Base-by-base conservation (phyloP, 225 moss, liverwort and hornwort genomes). In the Lunularia cruciata region DNA sequence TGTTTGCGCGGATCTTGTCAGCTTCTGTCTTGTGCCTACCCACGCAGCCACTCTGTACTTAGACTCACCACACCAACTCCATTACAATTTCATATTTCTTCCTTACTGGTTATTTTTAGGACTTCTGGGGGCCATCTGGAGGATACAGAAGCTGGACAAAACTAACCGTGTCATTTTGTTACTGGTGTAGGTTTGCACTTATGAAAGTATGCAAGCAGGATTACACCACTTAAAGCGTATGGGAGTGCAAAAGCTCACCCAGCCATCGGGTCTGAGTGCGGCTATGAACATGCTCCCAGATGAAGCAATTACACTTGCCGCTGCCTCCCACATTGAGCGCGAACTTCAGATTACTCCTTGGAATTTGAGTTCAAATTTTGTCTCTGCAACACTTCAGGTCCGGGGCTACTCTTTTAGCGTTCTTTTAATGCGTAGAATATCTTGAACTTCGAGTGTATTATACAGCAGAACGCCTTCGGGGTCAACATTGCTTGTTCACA, bases 171-270 rank as follows among this genome's bases (percentile, higher is more conserved):
- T 43, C 16, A 6, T 26, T 63, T 47, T 47, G 61, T 11, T 32
- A 19, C 20, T 48, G 16, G 54, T 51, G 63, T 59, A 91, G 90
- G 90, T 91, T n/a, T 98, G 98, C 80, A 82, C 93, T 34, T 98
- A 93, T 48, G 98, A 98, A 71, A 98, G 98, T 75, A 98, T 98
- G 98, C 98, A 98, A 84, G 98, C 98, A 70, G 98, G 98, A 52
- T 74, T 85, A 20, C 86, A 98, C 83, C 98, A 93, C 73, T 78
- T 98, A 38, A 98, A 98, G 75, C 98, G 93, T 43, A 93, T 98
- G 93, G 98, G 98, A 56, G 93, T 93, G 43, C 93, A 93, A 65
- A 98, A 89, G 83, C 77, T 98, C 47, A 98, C 93, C 18, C 98
- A 98, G 63, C 84, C 93, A 26, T 85, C 89, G 28, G 91, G 93